These are phyloP conservation scores for Mycena chlorophos DNA, from an alignment of 768 basidiomycete species.

Conservation along the genomic window DNA sequence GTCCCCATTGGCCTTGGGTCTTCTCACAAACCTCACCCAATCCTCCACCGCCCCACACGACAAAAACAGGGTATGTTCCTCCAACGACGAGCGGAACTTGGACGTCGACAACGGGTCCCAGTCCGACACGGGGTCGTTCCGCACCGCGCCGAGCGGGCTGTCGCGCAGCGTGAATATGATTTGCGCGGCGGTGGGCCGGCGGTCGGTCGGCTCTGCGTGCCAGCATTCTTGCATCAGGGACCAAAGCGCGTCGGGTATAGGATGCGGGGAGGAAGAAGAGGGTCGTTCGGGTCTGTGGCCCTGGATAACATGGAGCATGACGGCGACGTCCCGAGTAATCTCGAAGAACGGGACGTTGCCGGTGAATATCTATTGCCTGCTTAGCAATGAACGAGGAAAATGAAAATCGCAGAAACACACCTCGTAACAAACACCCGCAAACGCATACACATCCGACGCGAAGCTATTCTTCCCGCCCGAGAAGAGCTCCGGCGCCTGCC, in stretches of 20 bases:
- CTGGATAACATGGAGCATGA: slow-evolving; percentile 24
- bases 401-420: slow-evolving; percentile 16
- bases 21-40: slow-evolving; percentile 9
- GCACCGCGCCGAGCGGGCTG: slow-evolving; percentile 8
- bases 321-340: slow-evolving; percentile 14
- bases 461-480: slow-evolving; percentile 19
- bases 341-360: slow-evolving; percentile 25
- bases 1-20: neutral
- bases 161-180: slow-evolving; percentile 15
- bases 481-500: slow-evolving; percentile 32
- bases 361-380: slow-evolving; percentile 26
- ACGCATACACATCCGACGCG: slow-evolving; percentile 31
- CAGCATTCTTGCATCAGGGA: slow-evolving; percentile 17
- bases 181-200: slow-evolving; percentile 2
- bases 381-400: neutral
- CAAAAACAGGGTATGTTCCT: slow-evolving; percentile 18
- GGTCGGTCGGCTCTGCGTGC: slow-evolving; percentile 2
- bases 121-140: slow-evolving; percentile 5
- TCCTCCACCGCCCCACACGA: slow-evolving; percentile 14
- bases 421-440: slow-evolving; percentile 31
- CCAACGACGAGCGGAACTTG: slow-evolving; percentile 19
- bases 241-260: slow-evolving; percentile 7
- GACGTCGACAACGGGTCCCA: slow-evolving; percentile 19
- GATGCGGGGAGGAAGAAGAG: neutral
- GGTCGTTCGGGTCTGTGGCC: slow-evolving; percentile 5